Percentiles rank a stretch among this genome's conserved stretches.
Evolutionary conservation across 192 early-diverging fungal species (phyloP).

Genomic region (Coemansia interrupta): DNA sequence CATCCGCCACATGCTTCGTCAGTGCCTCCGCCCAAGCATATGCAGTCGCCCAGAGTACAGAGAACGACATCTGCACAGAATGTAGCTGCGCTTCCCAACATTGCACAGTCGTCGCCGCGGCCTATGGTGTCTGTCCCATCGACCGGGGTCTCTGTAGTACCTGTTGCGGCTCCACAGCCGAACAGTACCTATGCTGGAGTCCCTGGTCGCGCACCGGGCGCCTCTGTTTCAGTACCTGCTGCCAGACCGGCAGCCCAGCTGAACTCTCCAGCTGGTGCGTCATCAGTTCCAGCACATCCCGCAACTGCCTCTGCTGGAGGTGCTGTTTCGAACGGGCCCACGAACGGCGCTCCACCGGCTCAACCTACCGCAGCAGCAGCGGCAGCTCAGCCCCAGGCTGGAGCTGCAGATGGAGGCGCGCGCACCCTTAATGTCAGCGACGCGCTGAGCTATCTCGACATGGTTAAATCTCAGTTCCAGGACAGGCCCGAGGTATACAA

Average conservation of each 20-base stretch:
- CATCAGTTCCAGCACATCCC: too few relatives aligned
- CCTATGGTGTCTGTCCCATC: background rate
- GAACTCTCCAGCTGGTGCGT: too few relatives aligned
- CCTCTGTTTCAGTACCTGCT: background rate
- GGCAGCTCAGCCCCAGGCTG: conserved; percentile 1
- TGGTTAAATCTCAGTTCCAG: conserved; percentile 90
- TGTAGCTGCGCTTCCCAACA: conserved; percentile 12
- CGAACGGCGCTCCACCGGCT: background rate
- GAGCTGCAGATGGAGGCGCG: conserved; percentile 19
- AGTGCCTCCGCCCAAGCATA: conserved; percentile 34
- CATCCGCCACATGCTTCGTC: conserved; percentile 36
- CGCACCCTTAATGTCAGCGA: conserved; percentile 73
- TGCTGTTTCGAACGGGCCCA: background rate
- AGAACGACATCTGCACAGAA: conserved; percentile 41
- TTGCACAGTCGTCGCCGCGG: conserved; percentile 28
- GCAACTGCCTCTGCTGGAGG: background rate
- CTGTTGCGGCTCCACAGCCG: background rate
- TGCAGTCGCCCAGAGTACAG: conserved; percentile 34
- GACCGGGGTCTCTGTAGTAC: background rate
- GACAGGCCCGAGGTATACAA: conserved; percentile 96
- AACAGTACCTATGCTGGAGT: background rate
- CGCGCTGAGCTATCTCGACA: conserved; percentile 92
- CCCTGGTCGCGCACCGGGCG: background rate
- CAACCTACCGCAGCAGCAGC: background rate
- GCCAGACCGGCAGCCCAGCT: background rate